Evolutionary conservation across 1,139 yeast species (phyloP).

Genomic region (Taphrina pruni): DNA sequence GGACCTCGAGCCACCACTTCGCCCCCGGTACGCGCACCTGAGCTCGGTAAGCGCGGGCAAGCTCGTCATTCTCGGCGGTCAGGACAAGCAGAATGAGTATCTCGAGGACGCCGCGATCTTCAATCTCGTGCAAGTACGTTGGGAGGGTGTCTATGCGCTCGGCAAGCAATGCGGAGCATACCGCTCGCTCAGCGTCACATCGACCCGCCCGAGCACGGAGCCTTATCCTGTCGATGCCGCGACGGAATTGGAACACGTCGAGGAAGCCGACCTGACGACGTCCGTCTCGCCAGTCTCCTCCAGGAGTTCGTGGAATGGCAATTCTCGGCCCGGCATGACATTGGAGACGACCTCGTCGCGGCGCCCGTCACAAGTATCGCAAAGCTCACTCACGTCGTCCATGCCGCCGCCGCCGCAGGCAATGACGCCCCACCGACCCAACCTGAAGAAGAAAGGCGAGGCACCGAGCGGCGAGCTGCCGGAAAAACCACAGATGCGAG

Average conservation of each 20-base stretch:
- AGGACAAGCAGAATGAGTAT: constrained; percentile 45
- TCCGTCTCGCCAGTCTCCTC: constrained; percentile 25
- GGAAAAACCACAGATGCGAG: not conserved
- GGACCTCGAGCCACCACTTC: not conserved
- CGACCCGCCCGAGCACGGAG: not conserved
- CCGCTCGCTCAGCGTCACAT: constrained; percentile 42
- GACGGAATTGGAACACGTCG: constrained; percentile 5
- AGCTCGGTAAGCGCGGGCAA: constrained; percentile 42
- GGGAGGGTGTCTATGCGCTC: constrained; percentile 42
- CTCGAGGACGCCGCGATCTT: constrained; percentile 43
- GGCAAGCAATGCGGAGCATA: constrained; percentile 45
- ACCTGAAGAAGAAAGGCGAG: constrained; percentile 8
- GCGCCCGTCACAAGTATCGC: constrained; percentile 20
- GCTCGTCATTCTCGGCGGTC: constrained; percentile 46
- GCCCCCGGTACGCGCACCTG: constrained; percentile 47
- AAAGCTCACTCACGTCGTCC: not conserved
- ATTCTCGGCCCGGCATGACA: constrained; percentile 3
- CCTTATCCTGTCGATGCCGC: not conserved
- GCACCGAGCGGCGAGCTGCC: constrained; percentile 1
- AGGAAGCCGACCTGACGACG: constrained; percentile 7
- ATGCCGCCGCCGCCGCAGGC: not conserved
- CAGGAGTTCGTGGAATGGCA: not conserved
- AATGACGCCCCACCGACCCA: constrained; percentile 18
- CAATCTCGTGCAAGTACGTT: constrained; percentile 41
- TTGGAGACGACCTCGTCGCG: constrained; percentile 1